phyloP scores from a whole-genome alignment of 1,284 basidiomycete genomes.

The Pterulicium gracile region DNA sequence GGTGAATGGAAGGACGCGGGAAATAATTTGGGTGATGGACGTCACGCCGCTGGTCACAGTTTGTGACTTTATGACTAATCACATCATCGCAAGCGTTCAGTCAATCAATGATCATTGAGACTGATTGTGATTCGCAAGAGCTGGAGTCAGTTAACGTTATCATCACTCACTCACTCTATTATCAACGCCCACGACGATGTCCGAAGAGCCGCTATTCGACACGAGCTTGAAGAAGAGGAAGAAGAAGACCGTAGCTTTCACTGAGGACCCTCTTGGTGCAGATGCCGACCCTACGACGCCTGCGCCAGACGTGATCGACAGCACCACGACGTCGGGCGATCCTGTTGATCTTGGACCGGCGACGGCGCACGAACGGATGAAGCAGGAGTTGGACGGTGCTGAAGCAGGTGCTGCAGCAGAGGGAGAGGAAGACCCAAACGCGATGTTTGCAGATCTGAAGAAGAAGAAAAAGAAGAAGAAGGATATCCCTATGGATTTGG shows the following conservation, averaged over 20 bases:
- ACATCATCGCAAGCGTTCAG: background rate
- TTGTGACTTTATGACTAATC: too few species aligned
- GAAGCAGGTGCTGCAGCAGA: slow-evolving; percentile 30
- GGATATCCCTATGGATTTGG: slow-evolving; percentile 77
- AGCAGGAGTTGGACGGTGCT: slow-evolving; percentile 28
- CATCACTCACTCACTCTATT: background rate
- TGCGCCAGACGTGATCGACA: slow-evolving; percentile 57
- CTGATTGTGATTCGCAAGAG: too few species aligned
- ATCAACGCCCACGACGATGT: slow-evolving; percentile 28
- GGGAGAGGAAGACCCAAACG: slow-evolving; percentile 65
- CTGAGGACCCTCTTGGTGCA: slow-evolving; percentile 72
- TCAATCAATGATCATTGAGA: too few species aligned
- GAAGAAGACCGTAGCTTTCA: slow-evolving; percentile 79
- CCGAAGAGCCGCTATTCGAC: slow-evolving; percentile 74
- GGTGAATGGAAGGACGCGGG: slow-evolving; percentile 8
- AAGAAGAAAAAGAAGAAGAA: slow-evolving; percentile 87
- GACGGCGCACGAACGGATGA: slow-evolving; percentile 69
- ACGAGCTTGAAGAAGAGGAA: slow-evolving; percentile 77
- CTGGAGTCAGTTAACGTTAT: background rate
- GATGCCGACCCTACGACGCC: slow-evolving; percentile 74
- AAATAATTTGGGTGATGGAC: slow-evolving; percentile 1
- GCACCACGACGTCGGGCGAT: slow-evolving; percentile 54
- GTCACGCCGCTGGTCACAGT: background rate
- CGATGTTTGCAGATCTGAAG: slow-evolving; percentile 83
- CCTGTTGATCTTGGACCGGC: slow-evolving; percentile 62